Percentiles rank a stretch among this genome's conserved stretches.
These are phyloP conservation scores for Gamsiella multidivaricata DNA, from an alignment of 192 early-diverging fungal species.

Conservation along the genomic window DNA sequence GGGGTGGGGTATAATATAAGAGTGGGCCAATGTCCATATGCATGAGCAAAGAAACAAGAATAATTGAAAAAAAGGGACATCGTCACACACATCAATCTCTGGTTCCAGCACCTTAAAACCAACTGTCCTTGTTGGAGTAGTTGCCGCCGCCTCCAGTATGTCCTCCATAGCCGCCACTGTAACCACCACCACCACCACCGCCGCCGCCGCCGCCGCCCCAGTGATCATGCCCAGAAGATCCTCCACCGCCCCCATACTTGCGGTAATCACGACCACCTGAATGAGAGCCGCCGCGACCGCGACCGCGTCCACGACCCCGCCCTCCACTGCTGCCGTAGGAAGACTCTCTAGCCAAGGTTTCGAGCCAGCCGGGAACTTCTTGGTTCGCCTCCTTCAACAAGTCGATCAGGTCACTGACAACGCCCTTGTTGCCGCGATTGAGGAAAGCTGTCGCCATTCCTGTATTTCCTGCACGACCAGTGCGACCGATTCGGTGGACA, in stretches of 20 bases:
- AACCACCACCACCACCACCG: constrained; percentile 30
- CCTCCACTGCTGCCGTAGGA: constrained; percentile 55
- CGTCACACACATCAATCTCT: too few relatives aligned
- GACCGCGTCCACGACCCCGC: constrained; percentile 60
- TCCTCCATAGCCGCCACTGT: constrained; percentile 32
- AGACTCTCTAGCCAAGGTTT: constrained; percentile 74
- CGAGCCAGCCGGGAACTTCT: constrained; percentile 87
- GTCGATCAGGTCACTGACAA: constrained; percentile 88
- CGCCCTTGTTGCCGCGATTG: constrained; percentile 84
- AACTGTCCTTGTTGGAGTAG: constrained; percentile 17
- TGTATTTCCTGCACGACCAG: constrained; percentile 94
- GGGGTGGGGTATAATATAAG: too few relatives aligned
- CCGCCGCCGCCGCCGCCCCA: constrained; percentile 66
- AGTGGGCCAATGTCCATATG: too few relatives aligned
- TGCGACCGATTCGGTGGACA: constrained; percentile 97
- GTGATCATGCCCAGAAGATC: constrained; percentile 44
- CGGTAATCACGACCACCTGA: constrained; percentile 39
- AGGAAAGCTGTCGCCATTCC: constrained; percentile 95
- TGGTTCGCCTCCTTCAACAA: constrained; percentile 94
- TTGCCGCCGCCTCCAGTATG: constrained; percentile 21
- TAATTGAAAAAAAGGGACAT: too few relatives aligned
- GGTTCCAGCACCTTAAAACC: constrained; percentile 27
- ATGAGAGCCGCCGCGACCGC: constrained; percentile 66
- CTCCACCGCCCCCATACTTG: constrained; percentile 37
- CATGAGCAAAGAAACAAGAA: background rate